These are phyloP conservation scores for Chlorencoelia australis DNA, from an alignment of 2,329 filamentous ascomycete genomes.

Conservation along the genomic window DNA sequence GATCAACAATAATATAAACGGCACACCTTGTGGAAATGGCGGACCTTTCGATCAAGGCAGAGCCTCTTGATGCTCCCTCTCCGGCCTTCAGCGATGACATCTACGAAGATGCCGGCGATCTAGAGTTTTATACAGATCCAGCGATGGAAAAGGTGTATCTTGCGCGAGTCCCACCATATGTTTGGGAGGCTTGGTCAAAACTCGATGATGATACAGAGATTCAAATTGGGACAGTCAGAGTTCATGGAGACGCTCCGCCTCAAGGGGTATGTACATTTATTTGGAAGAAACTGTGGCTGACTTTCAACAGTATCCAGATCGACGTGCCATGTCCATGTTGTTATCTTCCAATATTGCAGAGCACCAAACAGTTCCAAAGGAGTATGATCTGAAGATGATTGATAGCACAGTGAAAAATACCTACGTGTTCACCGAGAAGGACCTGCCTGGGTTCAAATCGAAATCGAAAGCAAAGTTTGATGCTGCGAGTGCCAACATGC, in stretches of 20 bases:
- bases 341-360: constrained; percentile 52
- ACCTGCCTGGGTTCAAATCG: constrained; percentile 66
- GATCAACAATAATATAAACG: constrained; percentile 12
- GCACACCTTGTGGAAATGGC: constrained; percentile 18
- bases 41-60: constrained; percentile 36
- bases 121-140: constrained; percentile 41
- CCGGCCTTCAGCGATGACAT: constrained; percentile 54
- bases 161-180: constrained; percentile 65
- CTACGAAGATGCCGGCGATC: constrained; percentile 56
- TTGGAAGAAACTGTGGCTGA: too few species aligned
- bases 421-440: constrained; percentile 87
- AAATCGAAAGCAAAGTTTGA: constrained; percentile 47
- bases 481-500: constrained; percentile 48
- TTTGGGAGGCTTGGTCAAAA: constrained; percentile 71
- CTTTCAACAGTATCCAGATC: too few species aligned
- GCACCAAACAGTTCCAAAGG: constrained; percentile 71
- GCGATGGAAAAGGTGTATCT: constrained; percentile 48
- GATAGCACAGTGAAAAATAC: constrained; percentile 67
- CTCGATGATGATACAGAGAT: constrained; percentile 76
- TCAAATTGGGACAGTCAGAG: constrained; percentile 61
- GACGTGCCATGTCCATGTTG: too few species aligned
- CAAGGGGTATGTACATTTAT: too few species aligned
- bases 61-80: constrained; percentile 35
- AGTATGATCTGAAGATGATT: constrained; percentile 72
- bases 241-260: too few species aligned